Evolutionary conservation across 306 rosid genomes (phyloP).

Genomic region (Prunus campanulata): DNA sequence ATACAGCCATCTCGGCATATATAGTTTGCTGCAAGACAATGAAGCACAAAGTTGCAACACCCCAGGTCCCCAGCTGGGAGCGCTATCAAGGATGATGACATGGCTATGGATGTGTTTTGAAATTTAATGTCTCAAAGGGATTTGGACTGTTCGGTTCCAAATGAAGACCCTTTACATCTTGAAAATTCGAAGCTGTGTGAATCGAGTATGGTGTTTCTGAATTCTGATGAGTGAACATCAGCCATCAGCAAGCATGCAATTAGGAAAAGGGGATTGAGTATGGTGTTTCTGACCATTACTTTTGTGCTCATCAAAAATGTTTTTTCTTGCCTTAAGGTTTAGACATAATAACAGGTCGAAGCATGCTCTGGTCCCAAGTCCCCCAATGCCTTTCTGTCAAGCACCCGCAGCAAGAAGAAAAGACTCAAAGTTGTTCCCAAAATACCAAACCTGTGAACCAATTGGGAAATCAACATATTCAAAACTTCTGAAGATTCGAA

Average conservation of each 20-base stretch:
- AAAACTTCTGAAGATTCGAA: not conserved
- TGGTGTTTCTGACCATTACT: conserved; percentile 62
- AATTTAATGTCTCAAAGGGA: conserved; percentile 40
- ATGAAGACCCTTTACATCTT: conserved; percentile 49
- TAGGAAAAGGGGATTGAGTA: conserved; percentile 24
- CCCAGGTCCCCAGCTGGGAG: too few species aligned
- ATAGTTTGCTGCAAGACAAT: too few species aligned
- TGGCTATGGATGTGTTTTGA: too few species aligned
- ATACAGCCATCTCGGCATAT: too few species aligned
- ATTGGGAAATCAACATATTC: not conserved
- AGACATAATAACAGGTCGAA: conserved; percentile 54
- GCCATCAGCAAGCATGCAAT: conserved; percentile 12
- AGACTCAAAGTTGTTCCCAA: conserved; percentile 92
- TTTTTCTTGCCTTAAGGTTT: conserved; percentile 62
- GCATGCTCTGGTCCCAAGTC: conserved; percentile 65
- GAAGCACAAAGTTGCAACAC: too few species aligned
- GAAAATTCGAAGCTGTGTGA: conserved; percentile 77
- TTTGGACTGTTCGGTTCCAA: conserved; percentile 44
- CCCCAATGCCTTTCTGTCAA: conserved; percentile 67
- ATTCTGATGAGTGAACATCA: not conserved
- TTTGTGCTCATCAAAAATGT: conserved; percentile 82
- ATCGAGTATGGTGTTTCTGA: too few species aligned
- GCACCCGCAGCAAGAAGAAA: conserved; percentile 87
- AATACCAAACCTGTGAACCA: conserved; percentile 67
- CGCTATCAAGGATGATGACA: too few species aligned